Base-by-base conservation (phyloP, 1,139 yeast genomes). In the Diutina siamensis region DNA sequence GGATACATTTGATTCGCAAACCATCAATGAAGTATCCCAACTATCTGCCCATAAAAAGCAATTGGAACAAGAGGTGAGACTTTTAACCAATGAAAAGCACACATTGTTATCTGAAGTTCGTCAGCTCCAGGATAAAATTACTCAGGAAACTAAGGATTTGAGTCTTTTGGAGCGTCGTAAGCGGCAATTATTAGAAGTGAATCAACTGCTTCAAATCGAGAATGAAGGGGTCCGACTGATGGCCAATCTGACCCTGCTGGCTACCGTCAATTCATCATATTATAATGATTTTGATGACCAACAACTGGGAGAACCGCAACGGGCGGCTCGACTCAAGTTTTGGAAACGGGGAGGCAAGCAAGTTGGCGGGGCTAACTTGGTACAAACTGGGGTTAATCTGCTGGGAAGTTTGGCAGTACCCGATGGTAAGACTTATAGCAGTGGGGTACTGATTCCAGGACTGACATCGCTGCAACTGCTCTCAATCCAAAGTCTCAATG, bases 31-130 rank as follows among this genome's bases (percentile, higher is more conserved):
- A 25, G n/a, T 40, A 19, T 10, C 21, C 20, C 32, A 12, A 9
- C 18, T 40, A 20, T 7, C 20, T 4, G 17, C 15, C 28, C 40
- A 35, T n/a, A 35, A 35, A 13, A 25, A 27, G 33, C 21, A 17
- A 3, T 48, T 76, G 33, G 64, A 63, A 50, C 53, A 58, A 18
- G 83, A 78, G 49, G 58, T 78, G 13, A 57, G 61, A 27, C 68
- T 69, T 19, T 57, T 76, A 46, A 66, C 66, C 12, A 49, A 48
- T 21, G 62, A 59, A 36, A 63, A 60, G 42, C 57, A 52, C 44
- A 40, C 51, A 3, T 51, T 68, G n/a, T 51, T 57, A 21, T 49
- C 53, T 3, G 75, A 68, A 25, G 56, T 67, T 15, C 58, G 55
- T 48, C 58, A 54, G 46, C 55, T 71, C 49, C 64, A 59, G 48